These are phyloP conservation scores for Entelexis paramagnoliae DNA, from an alignment of 1,139 yeast genomes.

Conservation along the genomic window DNA sequence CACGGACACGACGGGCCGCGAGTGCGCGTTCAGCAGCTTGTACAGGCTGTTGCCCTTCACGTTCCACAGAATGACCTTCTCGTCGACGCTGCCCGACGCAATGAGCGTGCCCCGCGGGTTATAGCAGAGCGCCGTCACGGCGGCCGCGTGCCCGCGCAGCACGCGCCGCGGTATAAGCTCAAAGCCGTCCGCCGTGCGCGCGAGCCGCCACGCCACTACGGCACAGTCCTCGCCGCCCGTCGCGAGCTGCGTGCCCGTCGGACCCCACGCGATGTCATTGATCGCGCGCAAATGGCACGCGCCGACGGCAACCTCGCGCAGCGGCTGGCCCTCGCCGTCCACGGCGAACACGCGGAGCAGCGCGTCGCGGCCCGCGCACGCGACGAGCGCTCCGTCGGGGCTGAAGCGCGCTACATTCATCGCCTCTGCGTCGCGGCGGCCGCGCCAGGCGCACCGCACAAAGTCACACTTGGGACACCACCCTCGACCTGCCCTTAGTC, in stretches of 20 bases:
- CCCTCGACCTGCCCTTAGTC: too few species aligned
- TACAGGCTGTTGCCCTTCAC: slow-evolving; percentile 57
- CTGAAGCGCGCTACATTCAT: slow-evolving; percentile 37
- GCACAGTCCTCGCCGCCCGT: slow-evolving; percentile 83
- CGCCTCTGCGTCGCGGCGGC: slow-evolving; percentile 31
- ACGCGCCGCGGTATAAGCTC: slow-evolving; percentile 41
- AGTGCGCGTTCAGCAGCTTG: slow-evolving; percentile 82
- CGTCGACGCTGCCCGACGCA: slow-evolving; percentile 81
- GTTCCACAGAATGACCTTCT: slow-evolving; percentile 87
- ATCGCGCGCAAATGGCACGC: slow-evolving; percentile 55
- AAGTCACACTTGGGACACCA: too few species aligned
- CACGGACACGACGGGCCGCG: slow-evolving; percentile 76
- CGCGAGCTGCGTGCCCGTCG: slow-evolving; percentile 63
- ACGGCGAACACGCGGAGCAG: slow-evolving; percentile 34
- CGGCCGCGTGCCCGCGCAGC: slow-evolving; percentile 74
- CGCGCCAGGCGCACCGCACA: not conserved
- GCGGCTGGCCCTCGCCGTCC: slow-evolving; percentile 29
- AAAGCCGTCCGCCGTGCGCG: slow-evolving; percentile 14
- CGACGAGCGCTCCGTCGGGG: slow-evolving; percentile 55
- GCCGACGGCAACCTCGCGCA: slow-evolving; percentile 35
- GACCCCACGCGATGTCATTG: slow-evolving; percentile 65
- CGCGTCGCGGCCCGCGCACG: slow-evolving; percentile 39
- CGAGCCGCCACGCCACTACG: slow-evolving; percentile 59
- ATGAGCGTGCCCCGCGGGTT: slow-evolving; percentile 66
- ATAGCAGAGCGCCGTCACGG: slow-evolving; percentile 64